These are phyloP conservation scores for Anthracocystis panici-leucophaei DNA, from an alignment of 1,284 basidiomycete genomes.

Conservation along the genomic window DNA sequence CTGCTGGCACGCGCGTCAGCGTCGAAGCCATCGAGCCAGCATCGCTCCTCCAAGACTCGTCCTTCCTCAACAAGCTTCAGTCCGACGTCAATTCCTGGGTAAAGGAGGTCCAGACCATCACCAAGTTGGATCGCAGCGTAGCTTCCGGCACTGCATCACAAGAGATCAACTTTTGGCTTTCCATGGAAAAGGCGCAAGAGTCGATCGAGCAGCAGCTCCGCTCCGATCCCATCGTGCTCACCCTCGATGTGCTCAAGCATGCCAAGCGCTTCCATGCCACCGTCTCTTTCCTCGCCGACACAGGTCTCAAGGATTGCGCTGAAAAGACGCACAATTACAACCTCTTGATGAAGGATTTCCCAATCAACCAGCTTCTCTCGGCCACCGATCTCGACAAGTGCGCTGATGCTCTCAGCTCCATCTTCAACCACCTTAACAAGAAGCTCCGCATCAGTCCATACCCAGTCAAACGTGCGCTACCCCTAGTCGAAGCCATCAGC, in stretches of 20 bases:
- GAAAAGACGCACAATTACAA: constrained; percentile 77
- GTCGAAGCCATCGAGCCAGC: constrained; percentile 80
- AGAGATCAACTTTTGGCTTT: constrained; percentile 99
- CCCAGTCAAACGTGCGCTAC: constrained; percentile 92
- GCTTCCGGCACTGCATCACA: constrained; percentile 94
- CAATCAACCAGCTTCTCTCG: constrained; percentile 92
- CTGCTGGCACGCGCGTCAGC: constrained; percentile 76
- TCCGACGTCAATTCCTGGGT: constrained; percentile 97
- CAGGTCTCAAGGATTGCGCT: constrained; percentile 81
- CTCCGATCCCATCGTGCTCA: constrained; percentile 89
- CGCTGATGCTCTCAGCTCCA: constrained; percentile 84
- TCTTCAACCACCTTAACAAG: constrained; percentile 94
- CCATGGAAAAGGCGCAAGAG: constrained; percentile 91
- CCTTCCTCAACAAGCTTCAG: constrained; percentile 94
- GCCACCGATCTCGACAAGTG: constrained; percentile 96
- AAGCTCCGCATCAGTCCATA: constrained; percentile 86
- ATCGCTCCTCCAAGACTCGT: constrained; percentile 83
- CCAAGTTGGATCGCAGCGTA: constrained; percentile 90
- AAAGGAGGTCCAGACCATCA: constrained; percentile 96
- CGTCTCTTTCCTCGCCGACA: constrained; percentile 97
- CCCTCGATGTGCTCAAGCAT: constrained; percentile 93
- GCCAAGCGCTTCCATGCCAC: constrained; percentile 98
- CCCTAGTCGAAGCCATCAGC: constrained; percentile 97
- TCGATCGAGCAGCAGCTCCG: constrained; percentile 90
- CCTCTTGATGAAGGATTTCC: constrained; percentile 98